A percentile compares a stretch with the other conserved stretches of the same genome.
These are phyloP conservation scores for Xenosphaeropsis pyriputrescens DNA, from an alignment of 2,329 filamentous ascomycete genomes.

Conservation along the genomic window DNA sequence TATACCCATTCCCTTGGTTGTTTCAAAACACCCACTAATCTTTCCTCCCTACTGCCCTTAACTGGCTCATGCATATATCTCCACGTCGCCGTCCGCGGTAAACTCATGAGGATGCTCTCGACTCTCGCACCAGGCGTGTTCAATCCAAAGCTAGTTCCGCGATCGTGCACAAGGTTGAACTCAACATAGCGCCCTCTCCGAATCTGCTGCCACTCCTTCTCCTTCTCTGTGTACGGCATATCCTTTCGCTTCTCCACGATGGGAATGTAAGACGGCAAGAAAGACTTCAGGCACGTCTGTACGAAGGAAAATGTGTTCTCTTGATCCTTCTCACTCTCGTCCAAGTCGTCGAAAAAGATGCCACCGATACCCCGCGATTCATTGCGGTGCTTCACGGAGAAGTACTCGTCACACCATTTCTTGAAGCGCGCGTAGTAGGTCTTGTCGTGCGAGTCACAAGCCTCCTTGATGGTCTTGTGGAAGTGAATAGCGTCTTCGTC, in stretches of 20 bases:
- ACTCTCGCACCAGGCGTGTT: conserved; percentile 84
- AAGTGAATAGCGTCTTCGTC: conserved; percentile 97
- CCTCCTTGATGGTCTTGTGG: conserved; percentile 82
- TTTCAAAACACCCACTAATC: conserved; percentile 58
- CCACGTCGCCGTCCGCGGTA: conserved; percentile 88
- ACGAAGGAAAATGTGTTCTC: conserved; percentile 86
- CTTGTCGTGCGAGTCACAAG: conserved; percentile 87
- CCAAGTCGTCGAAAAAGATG: conserved; percentile 97
- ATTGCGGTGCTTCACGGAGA: conserved; percentile 79
- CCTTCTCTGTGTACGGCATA: conserved; percentile 71
- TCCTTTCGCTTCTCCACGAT: conserved; percentile 82
- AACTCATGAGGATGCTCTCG: conserved; percentile 94
- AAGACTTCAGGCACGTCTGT: conserved; percentile 71
- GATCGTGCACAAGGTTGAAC: conserved; percentile 95
- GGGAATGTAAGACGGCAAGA: conserved; percentile 80
- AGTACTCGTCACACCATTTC: conserved; percentile 97
- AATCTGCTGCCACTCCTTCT: conserved; percentile 96
- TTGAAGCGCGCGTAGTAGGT: conserved; percentile 91
- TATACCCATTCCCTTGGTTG: conserved; percentile 54
- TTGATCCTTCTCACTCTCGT: conserved; percentile 71
- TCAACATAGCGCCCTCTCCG: conserved; percentile 92
- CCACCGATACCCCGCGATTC: conserved; percentile 83
- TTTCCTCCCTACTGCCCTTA: conserved; percentile 61
- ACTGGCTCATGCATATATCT: conserved; percentile 86
- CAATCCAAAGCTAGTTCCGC: conserved; percentile 85